phyloP scores from a whole-genome alignment of 257 asterid species.

The Nicotiana otophora region DNA sequence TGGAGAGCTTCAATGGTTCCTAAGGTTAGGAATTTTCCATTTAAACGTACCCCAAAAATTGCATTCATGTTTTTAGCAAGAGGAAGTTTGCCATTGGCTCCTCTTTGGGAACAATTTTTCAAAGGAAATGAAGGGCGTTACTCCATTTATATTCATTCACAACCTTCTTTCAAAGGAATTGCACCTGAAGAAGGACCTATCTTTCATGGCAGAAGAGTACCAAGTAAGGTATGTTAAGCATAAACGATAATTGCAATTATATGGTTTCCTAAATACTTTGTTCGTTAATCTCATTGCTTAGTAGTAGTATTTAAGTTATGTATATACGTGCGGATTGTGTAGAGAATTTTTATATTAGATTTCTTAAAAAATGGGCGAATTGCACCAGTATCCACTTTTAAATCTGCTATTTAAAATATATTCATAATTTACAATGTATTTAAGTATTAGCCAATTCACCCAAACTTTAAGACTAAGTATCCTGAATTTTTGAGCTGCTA shows the following conservation, averaged over 20 bases:
- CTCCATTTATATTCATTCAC: slow-evolving; percentile 65
- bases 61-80: slow-evolving; percentile 75
- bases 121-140: slow-evolving; percentile 45
- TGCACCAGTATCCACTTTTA: no score
- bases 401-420: no score
- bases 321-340: no score
- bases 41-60: slow-evolving; percentile 47
- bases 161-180: slow-evolving; percentile 35
- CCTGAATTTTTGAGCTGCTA: no score
- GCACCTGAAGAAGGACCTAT: slow-evolving; percentile 36
- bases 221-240: slow-evolving; percentile 53
- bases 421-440: no score
- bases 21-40: slow-evolving; percentile 26
- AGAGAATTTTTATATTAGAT: no score
- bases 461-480: no score
- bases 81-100: slow-evolving; percentile 60
- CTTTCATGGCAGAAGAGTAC: slow-evolving; percentile 58
- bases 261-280: neutral
- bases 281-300: neutral
- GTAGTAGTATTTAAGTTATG: no score
- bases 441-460: no score
- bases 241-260: neutral
- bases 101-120: slow-evolving; percentile 75
- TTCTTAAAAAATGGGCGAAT: no score
- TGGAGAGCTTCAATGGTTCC: slow-evolving; percentile 90